Percentiles rank a stretch among this genome's conserved stretches.
Conservation (phyloP, 2,329 filamentous ascomycete genomes). For the Fusarium sp. region DNA sequence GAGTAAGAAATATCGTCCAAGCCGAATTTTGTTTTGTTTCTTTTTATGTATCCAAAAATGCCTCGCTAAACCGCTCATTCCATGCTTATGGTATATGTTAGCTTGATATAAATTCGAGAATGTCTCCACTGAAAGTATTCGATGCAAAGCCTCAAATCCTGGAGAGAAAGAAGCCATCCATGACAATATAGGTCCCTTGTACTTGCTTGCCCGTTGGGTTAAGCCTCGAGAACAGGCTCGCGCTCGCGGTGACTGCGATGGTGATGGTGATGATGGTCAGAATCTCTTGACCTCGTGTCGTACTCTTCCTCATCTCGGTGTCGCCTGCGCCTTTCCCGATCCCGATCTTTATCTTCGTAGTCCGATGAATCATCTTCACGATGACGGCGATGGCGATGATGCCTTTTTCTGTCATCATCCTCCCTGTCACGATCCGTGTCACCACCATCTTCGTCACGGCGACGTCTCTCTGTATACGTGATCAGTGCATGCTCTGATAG, state of each 20-base stretch:
- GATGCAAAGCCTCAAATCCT: conserved; percentile 25
- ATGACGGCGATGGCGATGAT: conserved; percentile 43
- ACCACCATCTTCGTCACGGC: conserved; percentile 48
- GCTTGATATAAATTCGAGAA: conserved; percentile 18
- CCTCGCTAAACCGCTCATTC: conserved; percentile 29
- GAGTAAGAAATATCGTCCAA: neutral
- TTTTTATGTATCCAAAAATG: conserved; percentile 30
- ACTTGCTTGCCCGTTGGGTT: conserved; percentile 2
- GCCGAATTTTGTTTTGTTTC: conserved; percentile 16
- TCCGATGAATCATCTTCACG: conserved; percentile 42
- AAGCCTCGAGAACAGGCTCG: conserved; percentile 40
- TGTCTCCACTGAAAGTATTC: conserved; percentile 11
- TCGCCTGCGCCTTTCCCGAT: conserved; percentile 50
- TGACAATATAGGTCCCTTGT: neutral
- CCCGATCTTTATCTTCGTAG: conserved; percentile 52
- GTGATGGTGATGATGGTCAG: conserved; percentile 50
- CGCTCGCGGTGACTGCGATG: conserved; percentile 50
- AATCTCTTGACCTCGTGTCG: conserved; percentile 45
- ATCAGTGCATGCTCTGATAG: conserved; percentile 21
- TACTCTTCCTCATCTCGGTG: conserved; percentile 47
- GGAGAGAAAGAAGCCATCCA: conserved; percentile 1
- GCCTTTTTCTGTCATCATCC: conserved; percentile 42
- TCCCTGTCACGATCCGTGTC: conserved; percentile 48
- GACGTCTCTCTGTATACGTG: conserved; percentile 46
- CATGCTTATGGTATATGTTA: conserved; percentile 30